Base-by-base conservation (phyloP, 768 basidiomycete genomes). In the Dictyophora rubrovolvata region DNA sequence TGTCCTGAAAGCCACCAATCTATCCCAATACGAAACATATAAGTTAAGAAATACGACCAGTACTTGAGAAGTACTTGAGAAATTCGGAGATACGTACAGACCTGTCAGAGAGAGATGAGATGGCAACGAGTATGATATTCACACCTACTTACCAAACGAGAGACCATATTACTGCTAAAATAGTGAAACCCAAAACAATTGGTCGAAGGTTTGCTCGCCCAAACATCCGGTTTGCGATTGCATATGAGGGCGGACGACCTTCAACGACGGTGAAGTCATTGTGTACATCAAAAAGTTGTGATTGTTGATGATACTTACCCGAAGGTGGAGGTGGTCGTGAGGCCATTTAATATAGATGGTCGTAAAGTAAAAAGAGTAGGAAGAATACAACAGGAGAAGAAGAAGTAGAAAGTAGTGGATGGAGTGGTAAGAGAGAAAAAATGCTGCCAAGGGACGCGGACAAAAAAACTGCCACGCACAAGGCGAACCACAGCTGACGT, bases 1-100 rank as follows among this genome's bases (percentile, higher is more conserved):
- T 59, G 34, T 59, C 57, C 33, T 59, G 35, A 52, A 59, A 59
- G 7, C 12, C 57, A 1, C 57, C 57, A 59, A 36, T 51, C 57
- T 59, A 22, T 28, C 28, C 28, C 28, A 7, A 28, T 28, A 7
- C 28, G 28, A 28, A 28, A 28, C 28, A 28, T 28, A 28, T 28
- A 7, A 28, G 28, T 7, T 28, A 21, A 23, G 50, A 21, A 49
- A 18, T 10, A 36, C 16, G 33, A 48, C 14, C 7, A 20, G 22
- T 22, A 22, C 18, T 34, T 34, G 28, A 11, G 50, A 5, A n/a
- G n/a, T n/a, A n/a, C n/a, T n/a, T n/a, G n/a, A n/a, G n/a, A 12
- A 56, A 23, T 21, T 10, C 16, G 48, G 9, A 7, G 14, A 4
- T 42, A 59, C 50, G 7, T 21, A 59, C 55, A 47, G 42, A 14